Evolutionary conservation across 805 yeast species (phyloP), one percentile per base, ranked within the genome.

Genomic region (Candida ponderosae): DNA sequence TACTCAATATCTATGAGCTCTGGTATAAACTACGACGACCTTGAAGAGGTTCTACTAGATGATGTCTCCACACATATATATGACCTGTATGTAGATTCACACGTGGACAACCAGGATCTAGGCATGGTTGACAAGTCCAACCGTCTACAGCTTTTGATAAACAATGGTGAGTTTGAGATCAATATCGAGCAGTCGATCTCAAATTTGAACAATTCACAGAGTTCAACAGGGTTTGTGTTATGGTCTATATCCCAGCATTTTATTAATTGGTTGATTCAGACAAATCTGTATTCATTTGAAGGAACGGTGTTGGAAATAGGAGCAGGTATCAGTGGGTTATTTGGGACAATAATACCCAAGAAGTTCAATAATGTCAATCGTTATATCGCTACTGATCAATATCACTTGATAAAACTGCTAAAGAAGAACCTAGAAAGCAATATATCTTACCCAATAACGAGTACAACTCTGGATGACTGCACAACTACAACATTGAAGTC

Each of bases 151-250:
- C 10, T 50, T 10, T 26, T 40, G 3, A 31, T 47, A 14, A 30
- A 36, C 23, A 32, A 39, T 20, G 36, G 41, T 13, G 48, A 45
- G 6, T 43, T 49, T 7, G 42, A 51, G n/a, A 47, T 52, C 29
- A 28, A 27, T n/a, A 34, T 60, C n/a, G 44, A 53, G 14, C 71
- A 65, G 36, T 60, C 68, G 0, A 37, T 59, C 3, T 47, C 62
- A 1, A 43, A 53, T 0, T 47, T 64, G 3, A 52, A 56, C 19
- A 47, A 51, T 1, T 51, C 61, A 20, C 30, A 57, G 14, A 62
- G 71, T 16, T 70, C 81, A 5, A 79, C 86, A 0, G 88, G 88
- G 11, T 81, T 72, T 41, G 69, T 79, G 4, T 60, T 79, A 29
- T 80, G 88, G 88, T 59, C 61, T 31, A 60, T 75, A 1, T 63